Base-by-base conservation (phyloP, 495 filamentous ascomycete species). In the Neurospora sp. region DNA sequence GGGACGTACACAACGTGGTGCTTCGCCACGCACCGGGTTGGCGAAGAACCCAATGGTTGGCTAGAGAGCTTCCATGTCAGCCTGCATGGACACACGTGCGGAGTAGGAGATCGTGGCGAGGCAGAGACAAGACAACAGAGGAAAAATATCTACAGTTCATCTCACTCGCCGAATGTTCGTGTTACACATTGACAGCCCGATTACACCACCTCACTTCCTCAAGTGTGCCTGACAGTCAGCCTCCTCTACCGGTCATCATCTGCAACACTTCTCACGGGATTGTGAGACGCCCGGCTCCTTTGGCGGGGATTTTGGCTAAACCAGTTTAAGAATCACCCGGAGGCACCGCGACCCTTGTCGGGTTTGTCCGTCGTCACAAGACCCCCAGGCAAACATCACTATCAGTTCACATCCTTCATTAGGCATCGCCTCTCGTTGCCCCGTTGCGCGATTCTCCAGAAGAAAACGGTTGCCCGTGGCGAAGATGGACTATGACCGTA, bases 401-500 rank as follows among this genome's bases (percentile, higher is more conserved):
- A 2, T 24, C 21, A 17, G 2, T 7, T 59, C 24, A 59, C 4
- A 0, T 15, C 48, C 1, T 2, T 15, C 24, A 0, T 1, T 13
- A 21, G 5, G 2, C 45, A 24, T 28, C 45, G 45, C 45, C 24
- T 6, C 11, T 15, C 5, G 15, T n/a, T 2, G 48, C 15, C 2
- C 11, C 2, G 11, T 15, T 5, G 21, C 6, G 21, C 7, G 11
- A 28, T 28, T 13, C 0, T 1, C 2, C 9, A 2, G 11, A 59
- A 15, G 5, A 7, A 3, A 15, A 24, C 21, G 3, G 24, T 17
- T 28, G 13, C 2, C n/a, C 13, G 24, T 59, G 15, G 2, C 31
- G 45, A 17, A 48, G 5, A 72, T 72, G 71, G 40, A 72, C 3
- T 24, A 66, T 39, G 71, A 72, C 4, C 71, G 71, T n/a, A 72